These are phyloP conservation scores for Mortierella sp. DNA, from an alignment of 371 early-diverging fungal species.

Conservation along the genomic window DNA sequence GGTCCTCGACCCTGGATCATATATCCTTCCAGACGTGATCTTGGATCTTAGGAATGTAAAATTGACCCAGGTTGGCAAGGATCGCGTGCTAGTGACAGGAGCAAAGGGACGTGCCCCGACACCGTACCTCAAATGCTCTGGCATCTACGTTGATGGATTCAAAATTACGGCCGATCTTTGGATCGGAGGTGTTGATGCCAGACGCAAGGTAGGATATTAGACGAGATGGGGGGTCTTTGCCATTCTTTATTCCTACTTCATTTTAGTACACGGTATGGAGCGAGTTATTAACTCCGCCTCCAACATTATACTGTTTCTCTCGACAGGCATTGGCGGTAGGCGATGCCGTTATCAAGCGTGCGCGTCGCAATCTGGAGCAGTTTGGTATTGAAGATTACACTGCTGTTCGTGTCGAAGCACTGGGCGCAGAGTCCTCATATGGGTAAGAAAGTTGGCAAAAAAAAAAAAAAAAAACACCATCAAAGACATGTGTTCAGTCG, in stretches of 20 bases:
- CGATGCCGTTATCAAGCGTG: slow-evolving; percentile 68
- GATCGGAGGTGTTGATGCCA: slow-evolving; percentile 76
- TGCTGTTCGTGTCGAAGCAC: slow-evolving; percentile 65
- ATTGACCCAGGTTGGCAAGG: slow-evolving; percentile 63
- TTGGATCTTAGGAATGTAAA: slow-evolving; percentile 74
- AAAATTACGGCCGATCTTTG: slow-evolving; percentile 73
- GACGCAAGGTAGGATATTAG: slow-evolving; percentile 58
- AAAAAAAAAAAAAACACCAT: no score
- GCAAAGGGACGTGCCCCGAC: slow-evolving; percentile 77
- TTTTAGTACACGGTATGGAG: neutral
- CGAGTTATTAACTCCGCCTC: slow-evolving; percentile 3
- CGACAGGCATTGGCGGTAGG: slow-evolving; percentile 68
- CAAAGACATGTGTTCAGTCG: no score
- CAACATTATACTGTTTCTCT: no score
- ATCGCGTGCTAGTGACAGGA: slow-evolving; percentile 73
- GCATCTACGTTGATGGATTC: slow-evolving; percentile 76
- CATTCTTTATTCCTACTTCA: neutral
- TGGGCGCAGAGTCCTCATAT: slow-evolving; percentile 77
- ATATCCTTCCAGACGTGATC: slow-evolving; percentile 79
- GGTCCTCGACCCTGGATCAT: slow-evolving; percentile 75
- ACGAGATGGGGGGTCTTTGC: no score
- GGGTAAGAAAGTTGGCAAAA: slow-evolving; percentile 62
- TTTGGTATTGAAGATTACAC: slow-evolving; percentile 64
- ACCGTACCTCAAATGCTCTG: slow-evolving; percentile 73
- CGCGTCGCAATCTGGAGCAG: slow-evolving; percentile 59